A percentile compares a stretch with the other conserved stretches of the same genome.
These are phyloP conservation scores for Colletotrichum sp. DNA, from an alignment of 2,329 filamentous ascomycete genomes.

Conservation along the genomic window DNA sequence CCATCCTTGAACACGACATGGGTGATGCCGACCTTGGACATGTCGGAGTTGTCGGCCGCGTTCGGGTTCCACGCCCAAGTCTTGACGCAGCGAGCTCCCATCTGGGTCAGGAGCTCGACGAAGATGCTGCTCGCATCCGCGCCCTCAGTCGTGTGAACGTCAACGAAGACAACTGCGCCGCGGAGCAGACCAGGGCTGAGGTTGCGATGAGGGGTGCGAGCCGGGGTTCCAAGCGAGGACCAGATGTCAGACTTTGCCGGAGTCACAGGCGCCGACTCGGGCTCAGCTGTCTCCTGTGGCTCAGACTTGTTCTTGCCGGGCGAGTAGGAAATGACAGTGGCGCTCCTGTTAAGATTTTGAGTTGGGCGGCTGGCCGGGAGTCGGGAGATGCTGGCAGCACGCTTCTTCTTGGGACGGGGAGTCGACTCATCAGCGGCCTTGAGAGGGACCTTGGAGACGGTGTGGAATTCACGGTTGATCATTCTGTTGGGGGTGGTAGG, in stretches of 20 bases:
- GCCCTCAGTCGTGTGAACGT: constrained; percentile 83
- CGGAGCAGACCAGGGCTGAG: constrained; percentile 61
- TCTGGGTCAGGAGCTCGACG: constrained; percentile 76
- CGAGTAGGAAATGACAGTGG: constrained; percentile 60
- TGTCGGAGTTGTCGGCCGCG: constrained; percentile 34
- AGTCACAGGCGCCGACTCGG: constrained; percentile 41
- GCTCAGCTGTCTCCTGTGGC: constrained; percentile 29
- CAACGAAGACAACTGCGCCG: constrained; percentile 80
- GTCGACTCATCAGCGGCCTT: constrained; percentile 69
- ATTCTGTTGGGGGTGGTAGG: constrained; percentile 63
- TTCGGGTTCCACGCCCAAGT: constrained; percentile 75
- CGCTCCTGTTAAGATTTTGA: constrained; percentile 47
- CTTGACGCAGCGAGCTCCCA: constrained; percentile 82
- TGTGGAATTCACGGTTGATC: constrained; percentile 66
- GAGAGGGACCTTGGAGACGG: constrained; percentile 78
- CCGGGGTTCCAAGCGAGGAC: constrained; percentile 61
- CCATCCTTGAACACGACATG: constrained; percentile 93
- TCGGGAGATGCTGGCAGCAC: constrained; percentile 56
- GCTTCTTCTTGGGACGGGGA: constrained; percentile 51
- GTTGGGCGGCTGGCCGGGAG: constrained; percentile 48
- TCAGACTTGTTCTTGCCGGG: constrained; percentile 48
- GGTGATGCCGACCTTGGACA: constrained; percentile 73
- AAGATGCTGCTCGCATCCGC: constrained; percentile 84
- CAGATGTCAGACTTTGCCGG: constrained; percentile 57
- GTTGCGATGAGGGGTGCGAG: constrained; percentile 60